Conservation (phyloP, 768 basidiomycete species). For the Termitomyces sp. region DNA sequence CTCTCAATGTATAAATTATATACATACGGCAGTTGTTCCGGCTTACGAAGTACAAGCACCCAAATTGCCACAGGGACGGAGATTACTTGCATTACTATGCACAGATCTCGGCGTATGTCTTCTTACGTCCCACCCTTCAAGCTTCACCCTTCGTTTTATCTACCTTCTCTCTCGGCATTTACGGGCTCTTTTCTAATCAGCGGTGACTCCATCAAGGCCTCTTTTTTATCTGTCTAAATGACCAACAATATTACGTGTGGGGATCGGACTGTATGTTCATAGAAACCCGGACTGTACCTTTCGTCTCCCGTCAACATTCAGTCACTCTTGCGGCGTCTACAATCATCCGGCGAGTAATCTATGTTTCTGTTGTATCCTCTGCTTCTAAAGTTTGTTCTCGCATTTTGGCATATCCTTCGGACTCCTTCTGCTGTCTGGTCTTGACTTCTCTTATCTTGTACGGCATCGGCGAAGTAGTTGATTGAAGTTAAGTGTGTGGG, state of each 20-base stretch:
- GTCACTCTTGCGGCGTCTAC: background rate
- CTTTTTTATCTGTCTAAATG: background rate
- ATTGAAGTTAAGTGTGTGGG: background rate
- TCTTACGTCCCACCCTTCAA: constrained; percentile 8
- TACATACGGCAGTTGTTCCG: background rate
- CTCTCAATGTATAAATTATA: background rate
- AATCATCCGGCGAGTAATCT: background rate
- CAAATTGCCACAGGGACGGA: background rate
- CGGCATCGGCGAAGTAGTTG: background rate
- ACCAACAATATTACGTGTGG: constrained; percentile 1
- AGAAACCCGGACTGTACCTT: background rate
- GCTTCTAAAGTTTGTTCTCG: background rate
- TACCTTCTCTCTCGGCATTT: constrained; percentile 6
- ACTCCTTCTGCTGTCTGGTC: background rate
- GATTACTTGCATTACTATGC: background rate
- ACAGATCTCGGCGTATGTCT: background rate
- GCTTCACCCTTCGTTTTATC: background rate
- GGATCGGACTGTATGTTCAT: background rate
- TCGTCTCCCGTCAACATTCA: background rate
- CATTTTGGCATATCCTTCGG: background rate
- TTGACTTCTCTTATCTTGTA: background rate
- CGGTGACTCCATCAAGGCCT: constrained; percentile 2
- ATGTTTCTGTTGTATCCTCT: background rate
- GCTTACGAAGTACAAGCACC: background rate
- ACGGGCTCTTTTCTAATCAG: constrained; percentile 11